phyloP scores from a whole-genome alignment of 164 flowering plant genomes.

The Vitis amurensis region DNA sequence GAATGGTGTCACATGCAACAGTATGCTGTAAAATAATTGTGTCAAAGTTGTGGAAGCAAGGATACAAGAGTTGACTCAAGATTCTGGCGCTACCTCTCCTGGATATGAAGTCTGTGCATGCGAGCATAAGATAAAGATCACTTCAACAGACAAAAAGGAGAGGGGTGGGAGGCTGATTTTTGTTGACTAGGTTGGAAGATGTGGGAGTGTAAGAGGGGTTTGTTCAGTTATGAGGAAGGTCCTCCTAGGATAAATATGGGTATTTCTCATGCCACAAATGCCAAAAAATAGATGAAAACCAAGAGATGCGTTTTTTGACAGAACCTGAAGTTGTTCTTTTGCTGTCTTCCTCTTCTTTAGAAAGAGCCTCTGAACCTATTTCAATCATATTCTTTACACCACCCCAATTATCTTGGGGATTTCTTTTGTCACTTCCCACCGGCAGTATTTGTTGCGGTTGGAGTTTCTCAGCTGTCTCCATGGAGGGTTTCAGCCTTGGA shows the following conservation, averaged over 20 bases:
- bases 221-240: neutral
- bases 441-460: neutral
- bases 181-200: neutral
- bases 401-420: neutral
- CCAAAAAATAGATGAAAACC: conserved; percentile 22
- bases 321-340: conserved; percentile 20
- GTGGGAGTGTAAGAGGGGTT: neutral
- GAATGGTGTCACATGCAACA: too few species aligned
- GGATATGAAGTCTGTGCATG: too few species aligned
- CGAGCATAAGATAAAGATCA: too few species aligned
- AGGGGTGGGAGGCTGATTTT: too few species aligned
- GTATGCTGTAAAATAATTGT: too few species aligned
- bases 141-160: too few species aligned
- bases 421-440: neutral
- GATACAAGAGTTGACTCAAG: too few species aligned
- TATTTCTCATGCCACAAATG: conserved; percentile 22
- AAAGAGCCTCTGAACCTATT: conserved; percentile 5
- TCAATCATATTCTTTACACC: conserved; percentile 20
- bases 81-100: too few species aligned
- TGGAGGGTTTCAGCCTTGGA: conserved; percentile 2
- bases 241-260: too few species aligned
- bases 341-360: conserved; percentile 9
- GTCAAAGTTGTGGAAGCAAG: too few species aligned
- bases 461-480: neutral
- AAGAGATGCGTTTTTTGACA: conserved; percentile 16